Evolutionary conservation across 2,329 filamentous ascomycete genomes (phyloP), one percentile per base, ranked within the genome.

Genomic region (Sporothrix mexicana): DNA sequence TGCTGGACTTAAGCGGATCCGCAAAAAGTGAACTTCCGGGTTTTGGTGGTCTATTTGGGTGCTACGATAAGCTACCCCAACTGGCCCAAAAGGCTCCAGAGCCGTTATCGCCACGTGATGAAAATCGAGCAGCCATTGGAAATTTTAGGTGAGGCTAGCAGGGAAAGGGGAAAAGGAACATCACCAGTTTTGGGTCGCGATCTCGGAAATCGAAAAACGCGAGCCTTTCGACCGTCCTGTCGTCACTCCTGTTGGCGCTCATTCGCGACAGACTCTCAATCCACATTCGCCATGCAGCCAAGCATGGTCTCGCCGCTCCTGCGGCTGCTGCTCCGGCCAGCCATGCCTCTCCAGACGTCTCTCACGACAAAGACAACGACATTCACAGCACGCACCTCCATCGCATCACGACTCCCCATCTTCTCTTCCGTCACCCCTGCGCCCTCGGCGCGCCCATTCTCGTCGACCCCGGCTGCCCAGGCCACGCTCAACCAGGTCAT

Each of bases 401-500:
- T 57, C 59, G 59, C 59, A 45, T 45, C 41, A 15, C 59, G 59
- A 17, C 59, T 64, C 3, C 78, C 73, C 75, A 75, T 76, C 74
- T 77, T 76, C 76, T 74, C 76, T 73, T 78, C 73, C 75, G 75
- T 76, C 74, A 78, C 76, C 76, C 75, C 76, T 73, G 77, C 77
- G 72, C 72, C 77, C 62, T 5, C 20, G 30, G 43, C 61, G 77
- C 79, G 82, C 66, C 77, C 80, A 66, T 79, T 81, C 70, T 80
- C 80, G 47, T 79, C 80, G 74, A 79, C 91, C 0, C 83, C 88
- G 0, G 78, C 84, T 43, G 84, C 83, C 72, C 83, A 84, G 76
- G 89, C 91, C 71, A 94, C 92, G 9, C 86, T 92, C 77, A 93
- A 91, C 83, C 92, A 94, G 81, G 90, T 94, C 73, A 85, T 92